Base-by-base conservation (phyloP, 2,329 filamentous ascomycete species). In the Capronia americana region DNA sequence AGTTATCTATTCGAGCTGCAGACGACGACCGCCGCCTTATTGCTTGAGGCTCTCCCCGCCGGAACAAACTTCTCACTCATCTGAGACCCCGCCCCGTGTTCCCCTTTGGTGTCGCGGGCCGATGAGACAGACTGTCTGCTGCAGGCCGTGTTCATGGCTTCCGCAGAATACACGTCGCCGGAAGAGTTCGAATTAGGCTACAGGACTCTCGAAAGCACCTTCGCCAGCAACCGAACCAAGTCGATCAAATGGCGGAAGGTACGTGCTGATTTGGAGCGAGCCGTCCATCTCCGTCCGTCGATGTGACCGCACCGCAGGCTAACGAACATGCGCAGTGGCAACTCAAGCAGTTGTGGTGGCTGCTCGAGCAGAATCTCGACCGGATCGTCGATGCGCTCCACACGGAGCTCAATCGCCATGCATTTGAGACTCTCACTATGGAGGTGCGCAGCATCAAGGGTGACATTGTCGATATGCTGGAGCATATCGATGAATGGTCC, bases 271-370 rank as follows among this genome's bases (percentile, higher is more conserved):
- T 30, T 38, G 20, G n/a, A 17, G 41, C 10, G 34, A 48, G 34
- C 38, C 28, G 26, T 57, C 32, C 10, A 14, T 14, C 53, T 17
- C n/a, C 12, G 34, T 46, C 55, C 23, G 23, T 46, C 53, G 12
- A 30, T 20, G n/a, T 32, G 14, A 53, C 48, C 14, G 26, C 53
- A 44, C 34, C n/a, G 34, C 20, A 20, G 23, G 34, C 55, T 57
- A 44, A 57, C 34, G 32, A 28, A 44, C 23, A 30, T 44, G 4
- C 20, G 55, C 32, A 57, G 55, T 77, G 75, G 72, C 80, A 81
- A 69, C 74, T 82, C 5, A 79, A 79, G 63, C 77, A 80, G 69
- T 58, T 78, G 1, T 82, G 76, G 75, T 79, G 78, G 78, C 74
- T 82, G 72, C 54, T 81, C 20, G 75, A 78, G 38, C 79, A 81